phyloP scores from a whole-genome alignment of 768 basidiomycete genomes.

The Daedaleopsis nitida region DNA sequence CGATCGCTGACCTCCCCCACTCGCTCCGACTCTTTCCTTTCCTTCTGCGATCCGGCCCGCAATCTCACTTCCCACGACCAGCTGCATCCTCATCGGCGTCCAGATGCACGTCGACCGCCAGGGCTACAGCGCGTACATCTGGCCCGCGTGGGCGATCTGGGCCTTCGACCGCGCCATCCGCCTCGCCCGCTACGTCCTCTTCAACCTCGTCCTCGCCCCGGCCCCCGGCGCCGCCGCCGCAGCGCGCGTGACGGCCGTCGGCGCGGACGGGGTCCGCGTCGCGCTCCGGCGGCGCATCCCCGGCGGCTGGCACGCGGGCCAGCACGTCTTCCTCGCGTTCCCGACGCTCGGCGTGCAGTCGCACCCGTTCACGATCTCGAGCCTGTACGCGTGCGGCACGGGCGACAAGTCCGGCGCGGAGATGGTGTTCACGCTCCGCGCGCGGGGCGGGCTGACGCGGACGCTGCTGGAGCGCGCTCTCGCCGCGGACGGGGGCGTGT shows the following conservation, averaged over 20 bases:
- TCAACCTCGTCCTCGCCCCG: slow-evolving; percentile 37
- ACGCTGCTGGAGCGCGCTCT: slow-evolving; percentile 23
- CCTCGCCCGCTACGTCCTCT: slow-evolving; percentile 39
- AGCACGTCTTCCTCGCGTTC: slow-evolving; percentile 50
- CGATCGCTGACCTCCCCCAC: no score
- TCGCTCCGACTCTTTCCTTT: no score
- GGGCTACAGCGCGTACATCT: slow-evolving; percentile 44
- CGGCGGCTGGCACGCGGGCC: slow-evolving; percentile 50
- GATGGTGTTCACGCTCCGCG: slow-evolving; percentile 55
- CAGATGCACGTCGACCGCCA: slow-evolving; percentile 34
- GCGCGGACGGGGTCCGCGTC: slow-evolving; percentile 46
- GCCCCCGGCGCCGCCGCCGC: slow-evolving; percentile 23
- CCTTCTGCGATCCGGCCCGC: no score
- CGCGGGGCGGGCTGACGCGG: slow-evolving; percentile 52
- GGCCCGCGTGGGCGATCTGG: slow-evolving; percentile 51
- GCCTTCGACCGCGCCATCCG: slow-evolving; percentile 47
- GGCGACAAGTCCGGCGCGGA: slow-evolving; percentile 34
- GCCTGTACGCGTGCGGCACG: slow-evolving; percentile 34
- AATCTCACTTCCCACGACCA: no score
- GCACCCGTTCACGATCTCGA: slow-evolving; percentile 54
- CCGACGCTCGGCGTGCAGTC: slow-evolving; percentile 48
- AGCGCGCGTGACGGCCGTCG: slow-evolving; percentile 43
- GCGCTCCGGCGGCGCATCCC: slow-evolving; percentile 40
- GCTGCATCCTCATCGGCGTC: slow-evolving; percentile 35
- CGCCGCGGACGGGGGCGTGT: slow-evolving; percentile 14